Evolutionary conservation across 805 yeast genomes (phyloP), one percentile per base, ranked within the genome.

Genomic region (Wickerhamomyces hampshirensis): DNA sequence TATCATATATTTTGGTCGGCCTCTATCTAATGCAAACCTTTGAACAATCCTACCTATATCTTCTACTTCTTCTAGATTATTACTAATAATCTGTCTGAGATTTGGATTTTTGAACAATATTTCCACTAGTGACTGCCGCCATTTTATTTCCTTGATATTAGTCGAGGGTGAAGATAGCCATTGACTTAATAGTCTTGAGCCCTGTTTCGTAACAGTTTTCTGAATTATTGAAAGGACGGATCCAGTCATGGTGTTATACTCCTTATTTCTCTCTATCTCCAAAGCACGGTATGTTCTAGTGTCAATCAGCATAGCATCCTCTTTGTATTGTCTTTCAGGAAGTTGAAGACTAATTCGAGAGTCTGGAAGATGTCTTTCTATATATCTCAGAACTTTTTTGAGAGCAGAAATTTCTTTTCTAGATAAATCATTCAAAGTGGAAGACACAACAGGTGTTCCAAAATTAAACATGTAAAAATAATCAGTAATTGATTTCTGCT

Each of bases 131-230:
- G 60, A 61, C 31, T 78, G 85, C 18, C 98, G 64, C 14, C 55
- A 49, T 13, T 56, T 56, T 11, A 93, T 76, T 42, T 75, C 83
- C 0, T 53, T 48, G 0, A 73, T 49, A 48, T 81, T 73, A 8
- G 82, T 69, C 0, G 85, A 70, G 0, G 98, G 98, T 2, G 86
- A 77, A 18, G 84, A 69, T 5, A 91, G 60, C 96, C 97, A 87
- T 35, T 80, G 78, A 6, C 80, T 73, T 10, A 93, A 60, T n/a
- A 84, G 52, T 28, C 98, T 64, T 0, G 95, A 65, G 0, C 98
- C 98, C 0, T 93, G 78, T 1, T 80, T 69, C 0, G 98, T 87
- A 4, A 73, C 75, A 0, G 98, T 91, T 35, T 82, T 63, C 39
- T 76, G 73, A 4, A 93, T 71, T 0, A 83, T 71, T n/a, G 76